Evolutionary conservation across 139 green algal genomes (phyloP).

Genomic region (Trebouxia sp.): DNA sequence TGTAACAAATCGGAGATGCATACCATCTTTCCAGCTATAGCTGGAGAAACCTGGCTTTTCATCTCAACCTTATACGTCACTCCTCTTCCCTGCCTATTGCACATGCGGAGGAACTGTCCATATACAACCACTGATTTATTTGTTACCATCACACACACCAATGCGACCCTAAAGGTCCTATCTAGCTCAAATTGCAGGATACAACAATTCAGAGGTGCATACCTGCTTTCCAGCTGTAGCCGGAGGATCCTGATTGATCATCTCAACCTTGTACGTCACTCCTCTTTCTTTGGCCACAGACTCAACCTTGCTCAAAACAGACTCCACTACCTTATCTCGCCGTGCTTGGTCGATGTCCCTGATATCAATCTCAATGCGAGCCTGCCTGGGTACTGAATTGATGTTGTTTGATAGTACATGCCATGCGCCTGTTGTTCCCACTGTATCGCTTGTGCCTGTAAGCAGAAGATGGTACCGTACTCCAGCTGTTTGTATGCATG

Average conservation of each 20-base stretch:
- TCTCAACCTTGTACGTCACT: constrained; percentile 40
- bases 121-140: too few relatives aligned
- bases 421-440: constrained; percentile 82
- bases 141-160: too few relatives aligned
- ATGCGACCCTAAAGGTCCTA: too few relatives aligned
- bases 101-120: too few relatives aligned
- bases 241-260: constrained; percentile 90
- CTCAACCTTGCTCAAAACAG: not conserved
- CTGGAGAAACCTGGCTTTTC: too few relatives aligned
- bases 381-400: constrained; percentile 86
- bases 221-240: constrained; percentile 58
- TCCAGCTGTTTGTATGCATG: not conserved
- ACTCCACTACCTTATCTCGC: constrained; percentile 69
- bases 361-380: constrained; percentile 55
- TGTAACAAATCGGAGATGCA: too few relatives aligned
- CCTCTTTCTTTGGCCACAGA: constrained; percentile 67
- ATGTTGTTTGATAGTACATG: constrained; percentile 83
- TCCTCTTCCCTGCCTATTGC: too few relatives aligned
- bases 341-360: constrained; percentile 82
- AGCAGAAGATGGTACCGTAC: not conserved
- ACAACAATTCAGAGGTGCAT: too few relatives aligned
- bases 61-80: too few relatives aligned
- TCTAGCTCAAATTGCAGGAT: too few relatives aligned
- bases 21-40: too few relatives aligned
- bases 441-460: constrained; percentile 71